Base-by-base conservation (phyloP, 1,284 basidiomycete genomes). In the Ganoderma resinaceum region DNA sequence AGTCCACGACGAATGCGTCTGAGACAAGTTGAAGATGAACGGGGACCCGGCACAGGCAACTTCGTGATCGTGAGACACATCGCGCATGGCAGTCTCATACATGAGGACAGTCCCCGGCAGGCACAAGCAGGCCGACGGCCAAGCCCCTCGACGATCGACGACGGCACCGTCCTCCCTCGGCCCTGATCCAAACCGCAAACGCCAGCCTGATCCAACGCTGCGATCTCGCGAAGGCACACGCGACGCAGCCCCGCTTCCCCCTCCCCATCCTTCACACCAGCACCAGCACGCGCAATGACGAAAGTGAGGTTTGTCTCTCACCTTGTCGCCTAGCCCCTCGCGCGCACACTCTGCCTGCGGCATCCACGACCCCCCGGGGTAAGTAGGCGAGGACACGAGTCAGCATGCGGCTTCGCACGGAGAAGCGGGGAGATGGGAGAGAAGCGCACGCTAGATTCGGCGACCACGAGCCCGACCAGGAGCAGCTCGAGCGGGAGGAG, bases 371-470 rank as follows among this genome's bases (percentile, higher is more conserved):
- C 37, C 9, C 49, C 61, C 35, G 31, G 3, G n/a, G n/a, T n/a
- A n/a, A n/a, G 33, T n/a, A 33, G 35, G 23, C 40, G 63, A 46
- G 63, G 65, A 46, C 11, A 42, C 46, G 33, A 35, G 49, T 35
- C n/a, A 37, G 62, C 49, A 18, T 12, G 2, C 16, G 20, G 16
- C 40, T 42, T 55, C 57, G 61, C 63, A 58, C 43, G 46, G 53
- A 66, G 46, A 37, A 57, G 61, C 60, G 35, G 16, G 49, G n/a
- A 29, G 43, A 46, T 23, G 35, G n/a, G n/a, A 31, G 31, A 61
- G 57, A 61, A 61, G 64, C 72, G 72, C 69, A 70, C 72, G 37
- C 20, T 46, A 57, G 58, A 55, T 38, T 69, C 61, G 20, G 72
- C 66, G 23, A 49, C 66, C 23, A 49, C 67, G 29, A 70, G 40